Evolutionary conservation across 2,329 filamentous ascomycete genomes (phyloP).

Genomic region (Phialophora tarda): DNA sequence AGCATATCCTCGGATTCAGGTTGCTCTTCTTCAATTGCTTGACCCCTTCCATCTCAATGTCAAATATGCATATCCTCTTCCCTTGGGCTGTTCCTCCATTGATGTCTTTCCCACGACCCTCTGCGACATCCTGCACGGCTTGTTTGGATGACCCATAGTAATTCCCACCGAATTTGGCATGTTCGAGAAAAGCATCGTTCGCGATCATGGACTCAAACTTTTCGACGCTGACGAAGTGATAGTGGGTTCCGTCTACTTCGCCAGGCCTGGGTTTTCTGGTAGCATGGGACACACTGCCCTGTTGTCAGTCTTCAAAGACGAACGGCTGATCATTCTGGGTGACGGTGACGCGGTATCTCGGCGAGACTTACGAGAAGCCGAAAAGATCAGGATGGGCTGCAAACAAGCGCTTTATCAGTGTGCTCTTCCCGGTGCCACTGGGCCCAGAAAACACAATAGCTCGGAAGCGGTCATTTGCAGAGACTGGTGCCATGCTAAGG

Average conservation of each 20-base stretch:
- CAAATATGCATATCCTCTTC: slow-evolving; percentile 78
- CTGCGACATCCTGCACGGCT: slow-evolving; percentile 76
- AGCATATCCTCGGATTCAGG: slow-evolving; percentile 79
- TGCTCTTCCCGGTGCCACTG: slow-evolving; percentile 52
- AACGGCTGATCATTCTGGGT: neutral
- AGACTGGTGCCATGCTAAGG: slow-evolving; percentile 29
- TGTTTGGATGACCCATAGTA: slow-evolving; percentile 82
- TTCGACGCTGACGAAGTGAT: slow-evolving; percentile 74
- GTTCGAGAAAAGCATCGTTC: slow-evolving; percentile 80
- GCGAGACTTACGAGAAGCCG: slow-evolving; percentile 42
- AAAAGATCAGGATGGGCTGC: slow-evolving; percentile 51
- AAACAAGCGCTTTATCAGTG: slow-evolving; percentile 51
- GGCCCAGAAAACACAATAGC: slow-evolving; percentile 52
- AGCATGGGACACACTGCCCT: slow-evolving; percentile 65
- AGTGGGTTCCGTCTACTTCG: slow-evolving; percentile 78
- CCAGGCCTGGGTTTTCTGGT: slow-evolving; percentile 76
- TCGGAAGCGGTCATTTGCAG: slow-evolving; percentile 32
- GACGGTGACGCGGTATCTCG: neutral
- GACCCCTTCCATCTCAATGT: slow-evolving; percentile 97
- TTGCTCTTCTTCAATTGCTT: slow-evolving; percentile 85
- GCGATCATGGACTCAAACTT: slow-evolving; percentile 71
- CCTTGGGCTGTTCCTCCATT: slow-evolving; percentile 53
- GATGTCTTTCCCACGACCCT: slow-evolving; percentile 58
- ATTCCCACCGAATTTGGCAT: slow-evolving; percentile 84
- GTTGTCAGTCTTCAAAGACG: neutral